Base-by-base conservation (phyloP, 129 eudicot genomes). In the Smallanthus sonchifolius region DNA sequence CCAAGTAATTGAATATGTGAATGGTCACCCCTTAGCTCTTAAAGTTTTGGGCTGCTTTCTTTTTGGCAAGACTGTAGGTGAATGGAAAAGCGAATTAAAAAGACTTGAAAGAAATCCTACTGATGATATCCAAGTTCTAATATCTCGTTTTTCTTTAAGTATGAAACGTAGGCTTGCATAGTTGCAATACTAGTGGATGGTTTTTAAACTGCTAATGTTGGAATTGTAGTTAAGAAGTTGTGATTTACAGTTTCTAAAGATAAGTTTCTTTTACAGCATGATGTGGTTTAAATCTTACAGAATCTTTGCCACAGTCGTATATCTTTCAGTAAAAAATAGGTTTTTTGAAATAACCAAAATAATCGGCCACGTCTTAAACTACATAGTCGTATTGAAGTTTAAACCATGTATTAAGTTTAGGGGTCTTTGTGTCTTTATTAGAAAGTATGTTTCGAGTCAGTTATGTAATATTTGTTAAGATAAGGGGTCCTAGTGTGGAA, bases 31-130 rank as follows among this genome's bases (percentile, higher is more conserved):
- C 6, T 73, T 74, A 60, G 79, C 79, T 4, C 75, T 80, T 57
- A 80, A 80, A 45, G 75, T 57, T 67, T 74, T 74, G 70, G 83
- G 83, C 24, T 73, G 75, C n/a, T 73, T 56, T 80, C 70, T 77
- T 14, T 77, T 77, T 14, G 75, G 75, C 7, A 77, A 77, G 75
- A 69, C 14, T 5, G 30, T 35, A 35, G 5, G 4, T 69, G 81
- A 77, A 77, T 77, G 81, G 81, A 36, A 57, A 77, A 77, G 75
- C 11, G 81, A 69, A 61, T 11, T 77, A 45, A 42, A 60, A 15
- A 30, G 76, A 70, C 75, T 77, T 59, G 40, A 14, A 24, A 69
- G 10, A 28, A 20, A 69, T 44, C 75, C 42, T 9, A 44, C n/a
- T 57, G 70, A 69, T 36, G 81, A 68, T 43, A 36, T 57, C 42